phyloP scores from a whole-genome alignment of 805 yeast genomes.

The Yarrowia bubula region DNA sequence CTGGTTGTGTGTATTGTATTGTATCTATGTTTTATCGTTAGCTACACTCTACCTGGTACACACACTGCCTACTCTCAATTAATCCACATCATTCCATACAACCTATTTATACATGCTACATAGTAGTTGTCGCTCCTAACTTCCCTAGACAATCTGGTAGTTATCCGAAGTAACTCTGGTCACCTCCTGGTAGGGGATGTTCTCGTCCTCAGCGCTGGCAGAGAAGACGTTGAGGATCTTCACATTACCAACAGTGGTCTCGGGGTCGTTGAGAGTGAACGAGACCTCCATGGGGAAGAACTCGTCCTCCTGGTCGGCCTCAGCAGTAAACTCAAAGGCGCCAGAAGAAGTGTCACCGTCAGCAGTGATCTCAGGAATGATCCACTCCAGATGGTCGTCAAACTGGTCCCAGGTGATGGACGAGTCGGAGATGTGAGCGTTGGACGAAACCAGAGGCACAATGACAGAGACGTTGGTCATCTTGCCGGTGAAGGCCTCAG shows the following conservation, averaged over 20 bases:
- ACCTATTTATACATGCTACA: conserved; percentile 25
- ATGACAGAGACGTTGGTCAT: conserved; percentile 54
- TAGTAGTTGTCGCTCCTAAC: conserved; percentile 3
- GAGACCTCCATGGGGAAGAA: conserved; percentile 83
- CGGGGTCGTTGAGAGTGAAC: conserved; percentile 48
- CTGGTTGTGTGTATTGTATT: too few relatives aligned
- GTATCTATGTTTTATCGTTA: too few relatives aligned
- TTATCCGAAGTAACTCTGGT: conserved; percentile 40
- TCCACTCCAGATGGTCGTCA: conserved; percentile 71
- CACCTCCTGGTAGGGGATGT: conserved; percentile 68
- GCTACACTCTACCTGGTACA: too few relatives aligned
- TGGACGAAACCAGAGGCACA: conserved; percentile 66
- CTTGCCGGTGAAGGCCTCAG: conserved; percentile 46
- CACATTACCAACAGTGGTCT: conserved; percentile 61
- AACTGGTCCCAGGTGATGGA: conserved; percentile 48
- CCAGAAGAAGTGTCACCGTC: conserved; percentile 55
- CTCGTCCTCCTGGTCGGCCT: conserved; percentile 73
- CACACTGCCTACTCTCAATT: too few relatives aligned
- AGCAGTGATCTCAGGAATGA: conserved; percentile 53
- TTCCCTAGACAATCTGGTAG: conserved; percentile 36
- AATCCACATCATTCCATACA: not conserved
- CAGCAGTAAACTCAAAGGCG: conserved; percentile 74
- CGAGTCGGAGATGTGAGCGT: conserved; percentile 47
- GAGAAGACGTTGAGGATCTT: conserved; percentile 58
- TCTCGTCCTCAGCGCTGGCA: conserved; percentile 49